phyloP scores from a whole-genome alignment of 768 basidiomycete genomes.

The Leccinum disarticulatum region DNA sequence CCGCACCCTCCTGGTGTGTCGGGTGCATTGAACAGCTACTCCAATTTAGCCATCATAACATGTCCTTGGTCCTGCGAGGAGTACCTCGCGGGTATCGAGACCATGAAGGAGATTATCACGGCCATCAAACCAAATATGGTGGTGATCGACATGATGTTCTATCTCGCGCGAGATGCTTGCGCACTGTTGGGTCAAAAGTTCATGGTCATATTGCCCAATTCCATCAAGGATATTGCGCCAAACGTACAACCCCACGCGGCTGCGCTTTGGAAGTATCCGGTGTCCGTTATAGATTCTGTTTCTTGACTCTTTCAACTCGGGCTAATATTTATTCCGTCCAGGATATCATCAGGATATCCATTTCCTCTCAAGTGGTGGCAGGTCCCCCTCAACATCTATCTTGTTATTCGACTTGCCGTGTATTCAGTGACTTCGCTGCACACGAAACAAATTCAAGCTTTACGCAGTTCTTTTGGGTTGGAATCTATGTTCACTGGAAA shows the following conservation, averaged over 20 bases:
- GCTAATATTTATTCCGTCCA: background rate
- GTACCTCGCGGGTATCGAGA: slow-evolving; percentile 4
- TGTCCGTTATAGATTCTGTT: background rate
- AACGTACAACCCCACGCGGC: background rate
- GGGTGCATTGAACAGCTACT: slow-evolving; percentile 7
- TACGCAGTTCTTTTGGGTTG: slow-evolving; percentile 9
- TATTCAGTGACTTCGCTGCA: background rate
- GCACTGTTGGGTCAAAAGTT: slow-evolving; percentile 5
- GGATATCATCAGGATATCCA: slow-evolving; percentile 9
- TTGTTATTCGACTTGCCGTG: background rate
- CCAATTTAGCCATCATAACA: background rate
- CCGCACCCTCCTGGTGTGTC: slow-evolving; percentile 2
- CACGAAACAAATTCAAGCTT: background rate
- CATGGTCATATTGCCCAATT: slow-evolving; percentile 4
- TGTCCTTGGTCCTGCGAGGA: slow-evolving; percentile 9
- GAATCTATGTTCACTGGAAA: background rate
- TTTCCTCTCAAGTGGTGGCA: slow-evolving; percentile 21
- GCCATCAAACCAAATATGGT: slow-evolving; percentile 4
- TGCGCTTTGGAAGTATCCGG: slow-evolving; percentile 10
- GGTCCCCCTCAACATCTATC: slow-evolving; percentile 13
- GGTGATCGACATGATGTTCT: background rate
- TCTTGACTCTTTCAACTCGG: background rate
- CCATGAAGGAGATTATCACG: slow-evolving; percentile 5
- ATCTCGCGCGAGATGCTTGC: slow-evolving; percentile 12
- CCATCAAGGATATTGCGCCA: background rate